Evolutionary conservation across 176 grass and related monocot species (phyloP).

Genomic region (Aegilops umbellulata): DNA sequence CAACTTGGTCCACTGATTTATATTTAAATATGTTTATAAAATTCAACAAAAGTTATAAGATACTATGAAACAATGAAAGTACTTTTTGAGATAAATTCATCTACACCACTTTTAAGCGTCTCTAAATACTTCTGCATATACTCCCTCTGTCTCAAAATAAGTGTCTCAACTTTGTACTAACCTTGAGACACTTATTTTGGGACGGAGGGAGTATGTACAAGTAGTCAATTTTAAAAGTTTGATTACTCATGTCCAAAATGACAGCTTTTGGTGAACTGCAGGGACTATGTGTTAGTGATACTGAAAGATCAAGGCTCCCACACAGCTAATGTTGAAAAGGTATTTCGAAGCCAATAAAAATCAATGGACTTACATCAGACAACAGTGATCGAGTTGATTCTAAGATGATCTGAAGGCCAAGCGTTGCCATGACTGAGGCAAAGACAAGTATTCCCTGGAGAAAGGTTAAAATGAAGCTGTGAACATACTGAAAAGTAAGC

Average conservation of each 20-base stretch:
- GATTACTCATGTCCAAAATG: too few relatives aligned
- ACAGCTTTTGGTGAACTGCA: neutral
- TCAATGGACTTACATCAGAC: constrained; percentile 37
- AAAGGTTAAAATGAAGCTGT: constrained; percentile 10
- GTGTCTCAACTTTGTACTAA: too few relatives aligned
- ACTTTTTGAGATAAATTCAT: neutral
- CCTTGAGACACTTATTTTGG: too few relatives aligned
- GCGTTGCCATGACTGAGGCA: constrained; percentile 99
- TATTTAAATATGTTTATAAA: neutral
- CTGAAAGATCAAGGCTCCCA: neutral
- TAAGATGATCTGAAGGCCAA: constrained; percentile 94
- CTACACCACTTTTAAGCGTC: neutral
- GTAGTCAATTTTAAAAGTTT: too few relatives aligned
- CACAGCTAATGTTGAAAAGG: neutral
- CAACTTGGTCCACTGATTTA: neutral
- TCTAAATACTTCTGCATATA: neutral
- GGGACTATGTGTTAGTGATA: neutral
- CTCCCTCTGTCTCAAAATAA: too few relatives aligned
- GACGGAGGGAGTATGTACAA: too few relatives aligned
- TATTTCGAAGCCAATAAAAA: neutral
- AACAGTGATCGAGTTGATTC: constrained; percentile 71
- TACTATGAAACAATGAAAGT: neutral
- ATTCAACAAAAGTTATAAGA: neutral
- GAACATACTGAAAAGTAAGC: constrained; percentile 16
- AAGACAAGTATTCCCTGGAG: constrained; percentile 97